These are phyloP conservation scores for Nemania serpens DNA, from an alignment of 2,329 filamentous ascomycete genomes.

Conservation along the genomic window DNA sequence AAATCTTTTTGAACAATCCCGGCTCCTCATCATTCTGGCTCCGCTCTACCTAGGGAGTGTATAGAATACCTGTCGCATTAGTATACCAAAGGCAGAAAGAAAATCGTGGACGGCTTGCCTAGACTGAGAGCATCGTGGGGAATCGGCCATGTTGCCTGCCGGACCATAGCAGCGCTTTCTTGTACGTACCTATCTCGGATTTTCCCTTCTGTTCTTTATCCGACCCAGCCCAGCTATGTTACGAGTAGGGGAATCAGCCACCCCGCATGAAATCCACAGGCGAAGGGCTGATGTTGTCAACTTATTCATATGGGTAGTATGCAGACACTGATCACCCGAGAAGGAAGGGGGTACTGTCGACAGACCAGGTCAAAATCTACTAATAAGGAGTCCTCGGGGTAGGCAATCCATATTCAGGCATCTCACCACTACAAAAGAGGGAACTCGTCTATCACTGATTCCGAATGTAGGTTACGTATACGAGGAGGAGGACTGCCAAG, in stretches of 20 bases:
- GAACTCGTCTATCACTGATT: neutral
- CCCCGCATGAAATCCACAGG: neutral
- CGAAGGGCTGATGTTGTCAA: neutral
- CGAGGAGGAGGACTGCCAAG: constrained; percentile 15
- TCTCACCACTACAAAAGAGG: constrained; percentile 6
- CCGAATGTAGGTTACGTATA: neutral
- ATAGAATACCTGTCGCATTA: constrained; percentile 18
- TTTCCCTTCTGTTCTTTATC: neutral
- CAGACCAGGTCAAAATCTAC: neutral
- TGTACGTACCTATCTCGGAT: neutral
- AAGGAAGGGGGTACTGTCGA: neutral
- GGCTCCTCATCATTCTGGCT: constrained; percentile 10
- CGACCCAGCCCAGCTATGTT: neutral
- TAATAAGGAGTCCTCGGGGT: neutral
- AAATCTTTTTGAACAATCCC: constrained; percentile 18
- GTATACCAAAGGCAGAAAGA: neutral
- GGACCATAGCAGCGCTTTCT: neutral
- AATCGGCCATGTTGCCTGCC: constrained; percentile 17
- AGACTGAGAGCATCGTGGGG: constrained; percentile 7
- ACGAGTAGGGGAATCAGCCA: neutral
- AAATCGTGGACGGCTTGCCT: neutral
- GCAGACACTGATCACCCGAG: neutral
- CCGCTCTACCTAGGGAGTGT: constrained; percentile 2
- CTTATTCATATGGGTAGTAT: neutral
- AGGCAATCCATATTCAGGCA: neutral